These are phyloP conservation scores for Venturia pyrina DNA, from an alignment of 2,329 filamentous ascomycete species.

Conservation along the genomic window DNA sequence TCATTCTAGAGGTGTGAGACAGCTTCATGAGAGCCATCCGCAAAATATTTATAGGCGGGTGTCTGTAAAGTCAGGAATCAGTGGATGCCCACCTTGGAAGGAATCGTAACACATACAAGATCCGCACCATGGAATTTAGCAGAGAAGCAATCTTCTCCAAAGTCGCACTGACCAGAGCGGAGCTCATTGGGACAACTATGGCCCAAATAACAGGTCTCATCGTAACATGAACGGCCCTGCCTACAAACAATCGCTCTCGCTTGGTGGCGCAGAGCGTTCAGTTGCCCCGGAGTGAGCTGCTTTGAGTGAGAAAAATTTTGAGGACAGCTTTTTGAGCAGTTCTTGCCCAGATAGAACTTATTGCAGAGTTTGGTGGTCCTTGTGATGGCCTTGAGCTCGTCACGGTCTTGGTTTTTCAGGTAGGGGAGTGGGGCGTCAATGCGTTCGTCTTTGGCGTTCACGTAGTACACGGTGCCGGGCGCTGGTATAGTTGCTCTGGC, in stretches of 20 bases:
- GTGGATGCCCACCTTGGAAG: background rate
- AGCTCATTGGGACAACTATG: slow-evolving; percentile 14
- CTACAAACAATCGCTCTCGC: slow-evolving; percentile 31
- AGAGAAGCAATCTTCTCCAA: slow-evolving; percentile 8
- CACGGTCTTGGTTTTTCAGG: slow-evolving; percentile 24
- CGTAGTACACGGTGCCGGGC: slow-evolving; percentile 18
- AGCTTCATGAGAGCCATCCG: background rate
- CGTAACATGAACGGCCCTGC: slow-evolving; percentile 26
- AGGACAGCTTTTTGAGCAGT: slow-evolving; percentile 30
- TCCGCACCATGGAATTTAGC: background rate
- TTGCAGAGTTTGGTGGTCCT: slow-evolving; percentile 27
- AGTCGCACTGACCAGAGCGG: slow-evolving; percentile 17
- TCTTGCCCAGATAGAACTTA: slow-evolving; percentile 25
- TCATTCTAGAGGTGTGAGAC: background rate
- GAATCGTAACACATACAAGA: background rate
- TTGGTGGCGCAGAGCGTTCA: slow-evolving; percentile 32
- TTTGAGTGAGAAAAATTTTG: slow-evolving; percentile 35
- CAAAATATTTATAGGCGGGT: background rate
- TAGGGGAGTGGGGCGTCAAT: slow-evolving; percentile 32
- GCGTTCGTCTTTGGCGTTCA: slow-evolving; percentile 32
- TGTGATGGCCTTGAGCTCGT: slow-evolving; percentile 20
- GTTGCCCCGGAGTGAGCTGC: slow-evolving; percentile 26
- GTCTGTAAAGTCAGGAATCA: background rate
- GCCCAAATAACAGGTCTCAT: slow-evolving; percentile 32
- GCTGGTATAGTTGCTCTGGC: slow-evolving; percentile 26